phyloP scores from a whole-genome alignment of 2,329 filamentous ascomycete species.

The Pleomassaria siparia region DNA sequence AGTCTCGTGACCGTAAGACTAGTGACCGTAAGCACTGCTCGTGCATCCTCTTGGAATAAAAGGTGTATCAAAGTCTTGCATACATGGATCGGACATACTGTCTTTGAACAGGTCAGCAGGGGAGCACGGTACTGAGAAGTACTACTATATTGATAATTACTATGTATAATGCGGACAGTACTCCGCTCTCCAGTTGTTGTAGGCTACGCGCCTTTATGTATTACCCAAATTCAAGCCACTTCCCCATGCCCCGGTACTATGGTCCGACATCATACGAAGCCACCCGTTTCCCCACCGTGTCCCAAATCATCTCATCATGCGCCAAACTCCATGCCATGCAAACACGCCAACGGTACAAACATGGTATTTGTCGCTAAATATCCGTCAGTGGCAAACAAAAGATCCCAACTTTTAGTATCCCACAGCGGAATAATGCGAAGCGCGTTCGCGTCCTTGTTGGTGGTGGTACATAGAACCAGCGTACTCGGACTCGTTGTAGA shows the following conservation, averaged over 20 bases:
- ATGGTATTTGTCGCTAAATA: conserved; percentile 8
- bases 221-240: not conserved
- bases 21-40: too few relatives aligned
- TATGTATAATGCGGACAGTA: conserved; percentile 9
- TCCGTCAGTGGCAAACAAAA: conserved; percentile 3
- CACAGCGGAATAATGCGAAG: conserved; percentile 39
- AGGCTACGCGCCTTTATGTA: not conserved
- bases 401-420: conserved; percentile 24
- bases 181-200: not conserved
- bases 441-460: conserved; percentile 32
- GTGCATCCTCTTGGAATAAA: too few relatives aligned
- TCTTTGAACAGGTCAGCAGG: not conserved
- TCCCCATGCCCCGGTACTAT: not conserved
- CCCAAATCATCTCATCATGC: conserved; percentile 7
- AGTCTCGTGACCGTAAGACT: too few relatives aligned
- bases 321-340: conserved; percentile 21
- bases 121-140: conserved; percentile 11
- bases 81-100: not conserved
- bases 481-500: conserved; percentile 69
- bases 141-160: conserved; percentile 6
- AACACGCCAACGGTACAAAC: conserved; percentile 7
- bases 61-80: too few relatives aligned
- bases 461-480: conserved; percentile 51
- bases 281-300: not conserved
- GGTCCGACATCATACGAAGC: not conserved